Evolutionary conservation across 2,329 filamentous ascomycete genomes (phyloP), one percentile per base, ranked within the genome.

Genomic region (Colletotrichum theobromicola): DNA sequence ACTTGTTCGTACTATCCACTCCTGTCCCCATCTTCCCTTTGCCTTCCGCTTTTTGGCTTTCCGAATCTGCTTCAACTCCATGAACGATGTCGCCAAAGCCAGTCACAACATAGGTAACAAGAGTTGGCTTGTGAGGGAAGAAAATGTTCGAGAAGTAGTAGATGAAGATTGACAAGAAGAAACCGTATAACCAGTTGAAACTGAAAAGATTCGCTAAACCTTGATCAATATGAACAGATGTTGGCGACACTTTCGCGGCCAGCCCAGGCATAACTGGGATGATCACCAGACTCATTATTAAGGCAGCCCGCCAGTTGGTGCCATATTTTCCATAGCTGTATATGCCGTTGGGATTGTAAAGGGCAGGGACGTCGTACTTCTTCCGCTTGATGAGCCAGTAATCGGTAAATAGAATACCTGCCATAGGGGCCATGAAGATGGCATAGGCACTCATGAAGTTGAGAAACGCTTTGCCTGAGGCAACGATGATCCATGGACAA

Each of bases 391-490:
- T 77, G 34, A 84, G 70, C 81, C 81, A 84, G 76, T 80, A 88
- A 75, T 88, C 85, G 37, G 80, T 79, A n/a, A 80, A 79, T 46
- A 87, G 81, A 61, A 86, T 83, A 50, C 83, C 85, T 7, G 85
- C 80, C 37, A 88, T 84, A 15, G 86, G 85, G 1, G 80, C 83
- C 75, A 85, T 80, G 77, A 85, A 84, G 53, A 83, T 77, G 8
- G 80, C 79, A 42, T 82, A 82, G 26, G 78, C 81, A 28, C 77
- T 76, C 79, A 83, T 81, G 76, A 83, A 82, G 58, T 71, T 79
- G 10, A 83, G 74, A 26, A 83, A 81, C 12, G 79, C 78, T 13
- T 76, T 60, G 7, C 81, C 82, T 1, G 79, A 80, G 12, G 79
- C 75, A 16, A 83, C 72, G 73, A 84, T 82, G 58, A 82, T 82